Conservation (phyloP, 2,329 filamentous ascomycete species). For the Colletotrichum cuscutae region DNA sequence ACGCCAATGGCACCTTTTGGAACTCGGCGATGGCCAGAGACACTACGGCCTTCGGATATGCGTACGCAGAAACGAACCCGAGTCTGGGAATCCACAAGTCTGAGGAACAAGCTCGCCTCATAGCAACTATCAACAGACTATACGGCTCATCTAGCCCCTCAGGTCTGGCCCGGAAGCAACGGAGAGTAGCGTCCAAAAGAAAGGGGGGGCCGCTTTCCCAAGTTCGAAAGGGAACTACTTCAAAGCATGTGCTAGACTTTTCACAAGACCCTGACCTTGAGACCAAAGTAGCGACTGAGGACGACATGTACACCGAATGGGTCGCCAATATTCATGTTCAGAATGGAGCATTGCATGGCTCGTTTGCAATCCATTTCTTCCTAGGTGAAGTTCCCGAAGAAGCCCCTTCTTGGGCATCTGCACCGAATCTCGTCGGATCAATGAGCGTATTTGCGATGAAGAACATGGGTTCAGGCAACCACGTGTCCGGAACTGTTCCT, state of each 20-base stretch:
- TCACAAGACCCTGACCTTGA: constrained; percentile 2
- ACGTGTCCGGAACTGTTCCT: constrained; percentile 61
- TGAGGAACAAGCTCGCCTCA: constrained; percentile 54
- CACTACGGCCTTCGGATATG: constrained; percentile 75
- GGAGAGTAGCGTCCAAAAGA: background rate
- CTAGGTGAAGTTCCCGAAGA: constrained; percentile 64
- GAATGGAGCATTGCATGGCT: constrained; percentile 68
- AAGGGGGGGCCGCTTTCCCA: background rate
- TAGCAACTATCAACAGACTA: constrained; percentile 64
- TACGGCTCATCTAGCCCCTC: constrained; percentile 47
- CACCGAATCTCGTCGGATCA: constrained; percentile 69
- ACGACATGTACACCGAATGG: constrained; percentile 69
- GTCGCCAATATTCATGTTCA: constrained; percentile 72
- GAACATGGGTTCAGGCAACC: constrained; percentile 43
- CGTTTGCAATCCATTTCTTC: constrained; percentile 75
- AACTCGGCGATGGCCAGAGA: constrained; percentile 71
- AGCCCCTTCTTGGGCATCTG: constrained; percentile 59
- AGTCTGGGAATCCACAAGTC: constrained; percentile 46
- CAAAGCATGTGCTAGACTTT: constrained; percentile 2
- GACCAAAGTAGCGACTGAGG: constrained; percentile 6
- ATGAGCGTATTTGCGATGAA: constrained; percentile 65
- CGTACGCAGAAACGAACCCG: constrained; percentile 71
- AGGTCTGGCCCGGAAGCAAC: constrained; percentile 26
- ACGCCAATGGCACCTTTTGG: constrained; percentile 71
- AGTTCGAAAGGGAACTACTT: constrained; percentile 33